Percentiles rank a stretch among this genome's conserved stretches.
Evolutionary conservation across 768 basidiomycete species (phyloP).

Genomic region (Auricularia heimuer): DNA sequence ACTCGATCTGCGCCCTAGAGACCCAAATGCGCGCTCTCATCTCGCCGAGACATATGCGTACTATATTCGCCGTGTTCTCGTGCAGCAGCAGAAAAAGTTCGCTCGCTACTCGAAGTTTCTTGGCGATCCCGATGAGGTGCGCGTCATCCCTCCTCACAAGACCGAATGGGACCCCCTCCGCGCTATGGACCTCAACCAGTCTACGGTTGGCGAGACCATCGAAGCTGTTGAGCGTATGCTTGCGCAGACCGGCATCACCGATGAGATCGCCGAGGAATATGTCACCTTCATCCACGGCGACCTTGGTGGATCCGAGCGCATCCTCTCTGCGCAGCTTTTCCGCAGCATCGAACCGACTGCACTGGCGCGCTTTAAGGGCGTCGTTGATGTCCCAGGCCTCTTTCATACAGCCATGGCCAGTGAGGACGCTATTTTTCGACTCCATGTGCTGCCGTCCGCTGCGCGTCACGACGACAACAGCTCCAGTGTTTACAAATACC

Average conservation of each 20-base stretch:
- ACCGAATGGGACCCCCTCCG: not conserved
- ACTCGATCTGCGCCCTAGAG: not conserved
- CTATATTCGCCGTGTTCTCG: not conserved
- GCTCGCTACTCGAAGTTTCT: not conserved
- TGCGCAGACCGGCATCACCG: not conserved
- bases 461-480: constrained; percentile 6
- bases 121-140: not conserved
- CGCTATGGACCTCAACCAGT: not conserved
- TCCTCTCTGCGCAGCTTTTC: constrained; percentile 7
- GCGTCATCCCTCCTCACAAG: not conserved
- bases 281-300: constrained; percentile 22
- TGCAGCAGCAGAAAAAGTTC: not conserved
- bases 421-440: constrained; percentile 15
- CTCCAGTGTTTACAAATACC: not conserved
- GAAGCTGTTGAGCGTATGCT: not conserved
- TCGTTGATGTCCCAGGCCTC: constrained; percentile 25
- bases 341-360: constrained; percentile 21
- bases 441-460: constrained; percentile 8
- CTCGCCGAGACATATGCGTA: not conserved
- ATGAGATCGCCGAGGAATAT: constrained; percentile 5
- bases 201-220: not conserved
- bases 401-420: constrained; percentile 28
- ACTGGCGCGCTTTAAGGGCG: constrained; percentile 20
- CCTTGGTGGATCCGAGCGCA: constrained; percentile 18
- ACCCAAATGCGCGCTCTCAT: not conserved